These are phyloP conservation scores for Chimonanthus salicifolius DNA, from an alignment of 164 flowering plant species.

Conservation along the genomic window DNA sequence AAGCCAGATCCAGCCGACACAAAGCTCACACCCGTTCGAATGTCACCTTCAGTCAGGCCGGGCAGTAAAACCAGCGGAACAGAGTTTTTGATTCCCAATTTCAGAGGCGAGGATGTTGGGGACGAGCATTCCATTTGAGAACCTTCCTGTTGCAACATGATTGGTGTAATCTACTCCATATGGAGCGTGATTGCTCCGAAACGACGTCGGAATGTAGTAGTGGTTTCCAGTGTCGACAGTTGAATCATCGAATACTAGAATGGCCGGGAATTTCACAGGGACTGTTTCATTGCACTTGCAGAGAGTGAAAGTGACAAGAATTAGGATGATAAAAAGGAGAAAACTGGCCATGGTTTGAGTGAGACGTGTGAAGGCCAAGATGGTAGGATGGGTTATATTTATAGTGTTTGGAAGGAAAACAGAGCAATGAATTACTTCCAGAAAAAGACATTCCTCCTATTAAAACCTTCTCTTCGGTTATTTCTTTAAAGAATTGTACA, in stretches of 20 bases:
- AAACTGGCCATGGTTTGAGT: too few species aligned
- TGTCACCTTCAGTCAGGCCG: slow-evolving; percentile 21
- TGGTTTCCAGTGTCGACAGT: slow-evolving; percentile 59
- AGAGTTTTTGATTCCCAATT: slow-evolving; percentile 33
- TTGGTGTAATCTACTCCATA: slow-evolving; percentile 44
- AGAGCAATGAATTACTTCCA: too few species aligned
- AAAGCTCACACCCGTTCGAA: slow-evolving; percentile 42
- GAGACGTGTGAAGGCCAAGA: too few species aligned
- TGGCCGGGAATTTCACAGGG: slow-evolving; percentile 27
- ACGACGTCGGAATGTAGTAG: slow-evolving; percentile 30
- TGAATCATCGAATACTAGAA: slow-evolving; percentile 60
- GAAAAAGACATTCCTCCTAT: too few species aligned
- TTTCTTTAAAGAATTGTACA: too few species aligned
- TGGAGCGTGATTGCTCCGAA: slow-evolving; percentile 27
- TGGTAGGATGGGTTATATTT: too few species aligned
- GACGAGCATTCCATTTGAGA: slow-evolving; percentile 47
- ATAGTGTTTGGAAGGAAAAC: too few species aligned
- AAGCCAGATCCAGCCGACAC: slow-evolving; percentile 58
- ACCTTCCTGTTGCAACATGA: slow-evolving; percentile 46
- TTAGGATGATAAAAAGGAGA: too few species aligned
- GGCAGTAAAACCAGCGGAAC: slow-evolving; percentile 56
- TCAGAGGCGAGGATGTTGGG: slow-evolving; percentile 41
- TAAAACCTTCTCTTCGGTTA: too few species aligned
- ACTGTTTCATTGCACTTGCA: too few species aligned
- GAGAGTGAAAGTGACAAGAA: too few species aligned